Conservation (phyloP, 305 asterid genomes). For the Fraxinus floribunda region DNA sequence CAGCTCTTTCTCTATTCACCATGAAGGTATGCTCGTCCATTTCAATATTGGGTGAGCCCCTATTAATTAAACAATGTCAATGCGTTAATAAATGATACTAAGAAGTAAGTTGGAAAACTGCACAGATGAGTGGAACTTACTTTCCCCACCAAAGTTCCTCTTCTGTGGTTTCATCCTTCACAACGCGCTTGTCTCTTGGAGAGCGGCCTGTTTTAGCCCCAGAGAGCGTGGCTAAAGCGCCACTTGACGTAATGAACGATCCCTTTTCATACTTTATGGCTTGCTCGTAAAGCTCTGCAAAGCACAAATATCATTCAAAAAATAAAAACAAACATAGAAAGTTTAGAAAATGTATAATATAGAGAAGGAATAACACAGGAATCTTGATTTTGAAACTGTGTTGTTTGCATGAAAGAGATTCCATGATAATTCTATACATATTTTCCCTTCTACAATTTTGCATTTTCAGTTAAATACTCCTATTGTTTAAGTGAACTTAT, state of each 20-base stretch:
- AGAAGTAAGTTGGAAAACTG: not conserved
- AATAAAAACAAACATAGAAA: not conserved
- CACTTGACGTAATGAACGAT: constrained; percentile 71
- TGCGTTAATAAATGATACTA: not conserved
- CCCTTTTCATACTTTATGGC: constrained; percentile 87
- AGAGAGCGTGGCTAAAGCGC: constrained; percentile 89
- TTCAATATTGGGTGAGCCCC: constrained; percentile 88
- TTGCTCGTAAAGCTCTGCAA: constrained; percentile 77
- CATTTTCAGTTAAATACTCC: not conserved
- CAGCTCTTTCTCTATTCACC: constrained; percentile 95
- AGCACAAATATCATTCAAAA: not conserved
- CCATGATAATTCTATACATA: not conserved
- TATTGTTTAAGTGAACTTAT: not conserved
- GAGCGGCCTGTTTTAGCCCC: constrained; percentile 98
- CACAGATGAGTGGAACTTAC: constrained; percentile 43
- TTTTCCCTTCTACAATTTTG: not conserved
- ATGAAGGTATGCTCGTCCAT: constrained; percentile 96
- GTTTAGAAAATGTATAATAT: not conserved
- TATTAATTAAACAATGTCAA: not conserved
- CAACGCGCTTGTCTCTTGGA: constrained; percentile 87
- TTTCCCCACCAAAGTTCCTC: constrained; percentile 98
- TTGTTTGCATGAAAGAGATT: not conserved
- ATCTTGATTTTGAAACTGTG: not conserved
- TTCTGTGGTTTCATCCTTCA: constrained; percentile 70
- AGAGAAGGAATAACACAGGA: constrained; percentile 3